Base-by-base conservation (phyloP, 169 alveolate species). In the Plasmodium coatneyi region DNA sequence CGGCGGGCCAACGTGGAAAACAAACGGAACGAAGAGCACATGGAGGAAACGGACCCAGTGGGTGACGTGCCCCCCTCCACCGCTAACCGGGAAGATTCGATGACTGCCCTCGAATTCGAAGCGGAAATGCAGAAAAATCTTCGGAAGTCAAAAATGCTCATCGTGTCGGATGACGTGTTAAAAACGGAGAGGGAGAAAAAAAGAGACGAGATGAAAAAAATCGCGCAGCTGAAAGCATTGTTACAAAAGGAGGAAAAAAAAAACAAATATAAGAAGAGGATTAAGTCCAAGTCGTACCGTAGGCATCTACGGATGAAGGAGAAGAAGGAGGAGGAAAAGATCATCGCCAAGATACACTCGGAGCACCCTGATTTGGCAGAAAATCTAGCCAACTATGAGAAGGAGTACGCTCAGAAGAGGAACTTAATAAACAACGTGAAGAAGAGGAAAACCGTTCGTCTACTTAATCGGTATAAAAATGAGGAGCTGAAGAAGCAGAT, bases 401-500 rank as follows among this genome's bases (percentile, higher is more conserved):
- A 87, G n/a, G 93, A 87, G 81, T 87, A 87, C 80, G 93, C 93
- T 12, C 28, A 87, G 71, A 87, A 87, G 71, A 87, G 93, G 80
- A 76, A 87, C 80, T 2, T 87, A 36, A 79, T 76, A 87, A 87
- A 66, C 71, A 79, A 87, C 49, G 87, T 87, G 34, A 86, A 86
- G 34, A 87, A 79, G 71, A 76, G 82, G 71, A 87, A 87, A 60
- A 71, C 82, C n/a, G 39, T 87, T n/a, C 66, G 54, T 12, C 30
- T 80, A 19, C 81, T 87, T 19, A 87, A 87, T 60, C 70, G 89
- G 30, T 87, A 87, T 71, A 87, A 87, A 43, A 87, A 87, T 60
- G 93, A 87, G 54, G 89, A 79, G 80, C 22, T 87, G 5, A 56
- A 54, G 80, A 87, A 87, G 46, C 74, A 87, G 81, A 87, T 87